Conservation (phyloP, 805 yeast species). For the Lipomyces kockii region DNA sequence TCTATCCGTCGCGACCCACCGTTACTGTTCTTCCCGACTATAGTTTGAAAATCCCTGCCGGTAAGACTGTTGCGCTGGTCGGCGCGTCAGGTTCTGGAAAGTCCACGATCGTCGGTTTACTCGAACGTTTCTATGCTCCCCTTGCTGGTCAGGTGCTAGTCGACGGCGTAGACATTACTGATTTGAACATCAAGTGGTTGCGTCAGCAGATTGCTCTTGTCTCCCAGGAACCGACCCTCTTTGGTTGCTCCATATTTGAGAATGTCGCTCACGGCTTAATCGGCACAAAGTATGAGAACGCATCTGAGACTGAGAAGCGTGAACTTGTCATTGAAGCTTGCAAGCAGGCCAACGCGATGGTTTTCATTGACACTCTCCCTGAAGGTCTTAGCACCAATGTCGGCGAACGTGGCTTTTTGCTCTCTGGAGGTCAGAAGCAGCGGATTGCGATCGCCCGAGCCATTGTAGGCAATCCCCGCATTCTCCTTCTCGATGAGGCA, state of each 20-base stretch:
- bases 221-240: constrained; percentile 62
- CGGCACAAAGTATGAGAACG: constrained; percentile 42
- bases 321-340: constrained; percentile 51
- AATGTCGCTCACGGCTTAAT: constrained; percentile 77
- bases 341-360: constrained; percentile 57
- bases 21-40: constrained; percentile 42
- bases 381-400: constrained; percentile 54
- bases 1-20: constrained; percentile 44
- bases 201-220: constrained; percentile 63
- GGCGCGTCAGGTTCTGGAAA: constrained; percentile 75
- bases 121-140: constrained; percentile 65
- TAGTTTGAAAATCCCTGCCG: constrained; percentile 60
- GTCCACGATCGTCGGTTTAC: constrained; percentile 54
- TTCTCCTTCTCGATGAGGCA: constrained; percentile 66
- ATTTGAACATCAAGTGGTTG: constrained; percentile 57
- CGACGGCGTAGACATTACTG: constrained; percentile 54
- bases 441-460: constrained; percentile 70
- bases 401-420: constrained; percentile 62
- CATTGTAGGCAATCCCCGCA: constrained; percentile 57
- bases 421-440: constrained; percentile 73
- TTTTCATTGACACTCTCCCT: constrained; percentile 58
- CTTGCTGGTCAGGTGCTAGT: constrained; percentile 53
- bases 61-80: constrained; percentile 84
- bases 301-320: constrained; percentile 47
- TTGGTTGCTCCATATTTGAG: constrained; percentile 80